Base-by-base conservation (phyloP, 306 rosid genomes). In the Styphnolobium japonicum region DNA sequence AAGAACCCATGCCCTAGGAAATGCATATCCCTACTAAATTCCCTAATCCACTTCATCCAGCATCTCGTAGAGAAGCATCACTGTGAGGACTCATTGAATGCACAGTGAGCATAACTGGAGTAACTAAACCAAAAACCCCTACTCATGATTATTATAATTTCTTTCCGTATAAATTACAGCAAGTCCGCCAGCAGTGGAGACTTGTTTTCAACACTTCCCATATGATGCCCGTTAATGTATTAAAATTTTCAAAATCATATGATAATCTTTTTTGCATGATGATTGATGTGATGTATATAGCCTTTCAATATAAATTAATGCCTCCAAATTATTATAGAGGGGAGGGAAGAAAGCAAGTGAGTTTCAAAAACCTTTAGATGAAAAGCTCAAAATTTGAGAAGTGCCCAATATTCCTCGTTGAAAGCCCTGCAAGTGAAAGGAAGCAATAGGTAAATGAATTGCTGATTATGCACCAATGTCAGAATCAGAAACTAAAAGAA, bases 331-430 rank as follows among this genome's bases (percentile, higher is more conserved):
- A 31, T 29, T 60, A 19, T 19, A 42, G 55, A 62, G 15, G 42
- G 57, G 37, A 72, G 39, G 6, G 31, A 52, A 51, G 15, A 73
- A 37, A 42, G 49, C 19, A 55, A 72, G 21, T 14, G 52, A 53
- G 67, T 4, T 48, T 72, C 33, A 39, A 73, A 48, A 52, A 92
- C 97, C 98, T 95, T 86, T 90, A 36, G 92, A 51, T 19, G 97
- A 86, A 81, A 88, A 90, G 83, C 22, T 81, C 60, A 86, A 84
- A 52, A 79, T 11, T 80, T 85, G 97, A 72, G 87, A 77, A 53
- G 90, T 62, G 83, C 88, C 82, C 64, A 88, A 49, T 60, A 91
- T 4, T 80, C 87, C 94, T 45, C 73, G 76, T 82, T 86, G 76
- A 73, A 78, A 43, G 15, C 86, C 86, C 98, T 94, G 92, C 36